A percentile compares a stretch with the other conserved stretches of the same genome.
These are phyloP conservation scores for Quercus robur DNA, from an alignment of 306 rosid genomes.

Conservation along the genomic window DNA sequence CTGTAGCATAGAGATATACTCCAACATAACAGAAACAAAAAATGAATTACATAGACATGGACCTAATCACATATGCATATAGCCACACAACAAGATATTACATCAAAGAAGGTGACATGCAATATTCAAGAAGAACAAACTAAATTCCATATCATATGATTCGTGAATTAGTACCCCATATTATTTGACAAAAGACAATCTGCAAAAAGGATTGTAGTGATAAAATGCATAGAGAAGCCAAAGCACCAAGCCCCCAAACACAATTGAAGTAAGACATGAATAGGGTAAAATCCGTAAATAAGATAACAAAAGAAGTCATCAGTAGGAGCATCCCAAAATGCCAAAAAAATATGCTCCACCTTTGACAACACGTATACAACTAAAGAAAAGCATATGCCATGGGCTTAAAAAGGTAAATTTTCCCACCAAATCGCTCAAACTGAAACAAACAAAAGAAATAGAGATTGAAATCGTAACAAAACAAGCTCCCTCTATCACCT, in stretches of 20 bases:
- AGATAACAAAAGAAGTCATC: neutral
- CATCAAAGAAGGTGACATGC: conserved; percentile 57
- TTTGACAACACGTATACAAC: neutral
- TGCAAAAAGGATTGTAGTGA: neutral
- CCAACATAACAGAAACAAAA: no score
- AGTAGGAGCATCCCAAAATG: neutral
- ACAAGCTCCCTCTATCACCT: neutral
- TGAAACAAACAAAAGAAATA: no score
- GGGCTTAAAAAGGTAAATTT: neutral
- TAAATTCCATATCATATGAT: conserved; percentile 79
- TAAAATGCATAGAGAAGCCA: neutral
- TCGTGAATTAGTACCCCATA: conserved; percentile 1
- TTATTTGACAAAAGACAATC: neutral
- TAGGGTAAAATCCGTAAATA: neutral
- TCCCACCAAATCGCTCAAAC: neutral
- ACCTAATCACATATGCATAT: no score
- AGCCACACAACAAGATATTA: no score
- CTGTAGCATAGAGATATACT: no score
- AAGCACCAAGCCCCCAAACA: neutral
- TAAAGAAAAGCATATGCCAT: neutral
- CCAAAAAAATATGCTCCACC: neutral
- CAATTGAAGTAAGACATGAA: neutral
- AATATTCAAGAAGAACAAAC: conserved; percentile 87
- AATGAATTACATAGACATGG: no score
- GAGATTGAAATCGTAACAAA: neutral